Base-by-base conservation (phyloP, 768 basidiomycete species). In the Auricularia auricula-judae region DNA sequence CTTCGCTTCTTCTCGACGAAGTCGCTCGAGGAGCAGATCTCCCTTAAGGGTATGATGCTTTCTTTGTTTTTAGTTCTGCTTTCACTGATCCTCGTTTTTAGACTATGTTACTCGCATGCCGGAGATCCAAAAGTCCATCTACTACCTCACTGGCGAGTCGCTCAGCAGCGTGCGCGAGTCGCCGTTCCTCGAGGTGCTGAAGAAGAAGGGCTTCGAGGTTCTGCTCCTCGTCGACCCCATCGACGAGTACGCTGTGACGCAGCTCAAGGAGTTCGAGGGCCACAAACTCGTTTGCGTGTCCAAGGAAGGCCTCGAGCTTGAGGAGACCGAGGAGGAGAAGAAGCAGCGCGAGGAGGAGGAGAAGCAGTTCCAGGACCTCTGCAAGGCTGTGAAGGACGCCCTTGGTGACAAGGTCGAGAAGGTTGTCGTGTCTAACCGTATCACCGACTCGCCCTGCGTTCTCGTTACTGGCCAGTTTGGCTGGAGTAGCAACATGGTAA, bases 91-190 rank as follows among this genome's bases (percentile, higher is more conserved):
- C 12, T 14, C 12, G 7, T 60, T 3, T 61, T 12, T 68, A 93
- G 92, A 99, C 81, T 99, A 98, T 82, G 96, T 98, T 76, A 98
- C 94, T 63, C 96, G 96, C 71, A 98, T 97, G 95, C 96, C 95
- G 67, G 93, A 98, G 80, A 84, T 93, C 69, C 96, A 99, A 78
- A 98, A 98, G 78, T 91, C 93, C 70, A 93, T 99, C 77, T 99
- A 98, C 85, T 98, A 96, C 83, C 89, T 98, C 70, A 99, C 96
- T 63, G 96, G 96, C 76, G 96, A 99, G 82, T 96, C 93, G 4
- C 88, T 99, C 62, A 87, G 86, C 65, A 84, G 92, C 63, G 86
- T 89, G 71, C 86, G 83, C 73, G 93, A 98, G 76, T 98, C 96
- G 58, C 96, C 96, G 21, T 98, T 98, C 95, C 87, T 98, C 65